phyloP scores from a whole-genome alignment of 768 basidiomycete species.

The Rhodotorula diobovata region DNA sequence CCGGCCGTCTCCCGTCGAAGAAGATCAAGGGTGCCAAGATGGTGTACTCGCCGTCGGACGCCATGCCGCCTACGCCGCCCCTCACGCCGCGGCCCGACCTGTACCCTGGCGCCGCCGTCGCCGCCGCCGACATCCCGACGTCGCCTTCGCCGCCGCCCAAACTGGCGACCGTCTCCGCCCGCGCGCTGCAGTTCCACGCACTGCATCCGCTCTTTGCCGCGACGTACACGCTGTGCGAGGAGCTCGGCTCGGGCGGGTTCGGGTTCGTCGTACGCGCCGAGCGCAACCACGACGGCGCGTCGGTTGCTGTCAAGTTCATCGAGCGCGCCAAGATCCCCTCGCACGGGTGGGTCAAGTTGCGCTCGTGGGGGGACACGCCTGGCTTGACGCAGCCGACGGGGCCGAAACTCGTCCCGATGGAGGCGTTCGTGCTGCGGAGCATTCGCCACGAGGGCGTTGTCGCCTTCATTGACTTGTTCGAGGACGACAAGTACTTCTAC shows the following conservation, averaged over 20 bases:
- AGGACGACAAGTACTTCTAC: slow-evolving; percentile 80
- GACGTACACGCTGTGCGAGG: slow-evolving; percentile 46
- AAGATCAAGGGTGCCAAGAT: slow-evolving; percentile 8
- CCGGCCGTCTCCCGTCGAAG: slow-evolving; percentile 10
- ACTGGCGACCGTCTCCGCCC: slow-evolving; percentile 21
- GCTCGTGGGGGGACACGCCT: slow-evolving; percentile 29
- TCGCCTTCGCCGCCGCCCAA: slow-evolving; percentile 7
- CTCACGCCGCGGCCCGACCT: slow-evolving; percentile 31
- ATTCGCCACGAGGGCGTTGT: slow-evolving; percentile 77
- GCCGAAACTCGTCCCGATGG: slow-evolving; percentile 59
- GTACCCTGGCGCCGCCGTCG: neutral
- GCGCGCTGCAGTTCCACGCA: slow-evolving; percentile 27
- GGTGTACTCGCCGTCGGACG: slow-evolving; percentile 1
- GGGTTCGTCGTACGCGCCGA: slow-evolving; percentile 88
- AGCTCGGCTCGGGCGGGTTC: slow-evolving; percentile 81
- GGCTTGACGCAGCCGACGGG: slow-evolving; percentile 25
- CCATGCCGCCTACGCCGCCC: slow-evolving; percentile 35
- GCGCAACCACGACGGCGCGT: slow-evolving; percentile 57
- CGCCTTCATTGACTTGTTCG: slow-evolving; percentile 74
- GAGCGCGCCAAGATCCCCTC: slow-evolving; percentile 49
- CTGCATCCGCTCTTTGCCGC: slow-evolving; percentile 43
- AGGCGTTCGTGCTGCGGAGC: slow-evolving; percentile 69
- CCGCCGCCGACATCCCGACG: neutral
- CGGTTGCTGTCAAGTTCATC: slow-evolving; percentile 94
- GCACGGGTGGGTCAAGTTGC: slow-evolving; percentile 44